Evolutionary conservation across 2,329 filamentous ascomycete species (phyloP).

Genomic region (Ambrosiella beaveri): DNA sequence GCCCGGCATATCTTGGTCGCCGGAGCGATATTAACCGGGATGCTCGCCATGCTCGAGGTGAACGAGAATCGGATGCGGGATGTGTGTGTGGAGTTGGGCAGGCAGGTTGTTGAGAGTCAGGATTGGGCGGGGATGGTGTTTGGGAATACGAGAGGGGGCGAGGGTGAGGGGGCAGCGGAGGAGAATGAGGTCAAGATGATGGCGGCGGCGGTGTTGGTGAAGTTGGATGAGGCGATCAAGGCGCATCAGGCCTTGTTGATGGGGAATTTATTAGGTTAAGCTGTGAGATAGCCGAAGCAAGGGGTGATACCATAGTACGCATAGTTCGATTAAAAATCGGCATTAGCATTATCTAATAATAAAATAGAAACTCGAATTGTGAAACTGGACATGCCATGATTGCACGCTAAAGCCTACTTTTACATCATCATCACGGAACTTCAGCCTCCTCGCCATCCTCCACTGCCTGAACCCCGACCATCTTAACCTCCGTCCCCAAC

Average conservation of each 20-base stretch:
- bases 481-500: too few species aligned
- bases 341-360: too few species aligned
- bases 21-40: constrained; percentile 58
- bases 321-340: too few species aligned
- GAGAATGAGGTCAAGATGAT: constrained; percentile 66
- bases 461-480: too few species aligned
- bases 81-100: constrained; percentile 56
- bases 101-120: constrained; percentile 67
- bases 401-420: too few species aligned
- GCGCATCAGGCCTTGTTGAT: constrained; percentile 62
- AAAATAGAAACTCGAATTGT: background rate
- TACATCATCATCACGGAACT: too few species aligned
- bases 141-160: constrained; percentile 32
- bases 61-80: constrained; percentile 55
- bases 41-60: constrained; percentile 66
- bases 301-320: background rate
- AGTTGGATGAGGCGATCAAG: constrained; percentile 64
- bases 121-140: constrained; percentile 75
- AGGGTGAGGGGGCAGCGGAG: constrained; percentile 35
- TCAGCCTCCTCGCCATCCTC: too few species aligned
- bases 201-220: constrained; percentile 60
- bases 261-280: constrained; percentile 33
- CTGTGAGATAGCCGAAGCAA: background rate
- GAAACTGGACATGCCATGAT: background rate
- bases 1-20: constrained; percentile 49